A percentile compares a stretch with the other conserved stretches of the same genome.
Conservation (phyloP, 2,329 filamentous ascomycete species). For the Pestalotiopsis sp. region DNA sequence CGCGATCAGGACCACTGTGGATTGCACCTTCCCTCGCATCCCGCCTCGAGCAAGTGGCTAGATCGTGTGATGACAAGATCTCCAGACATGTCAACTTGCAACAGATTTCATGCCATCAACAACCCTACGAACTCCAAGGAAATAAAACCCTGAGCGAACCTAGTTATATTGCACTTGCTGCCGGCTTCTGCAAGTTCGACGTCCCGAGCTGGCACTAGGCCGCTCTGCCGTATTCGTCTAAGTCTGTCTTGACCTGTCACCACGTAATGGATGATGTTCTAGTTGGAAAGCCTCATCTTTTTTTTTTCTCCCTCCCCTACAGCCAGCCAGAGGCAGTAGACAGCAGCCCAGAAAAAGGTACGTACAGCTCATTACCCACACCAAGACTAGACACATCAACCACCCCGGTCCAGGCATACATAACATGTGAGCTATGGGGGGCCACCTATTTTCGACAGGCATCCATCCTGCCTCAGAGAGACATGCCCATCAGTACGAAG, state of each 20-base stretch:
- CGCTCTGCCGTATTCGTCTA: constrained; percentile 3
- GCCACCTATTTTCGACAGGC: constrained; percentile 4
- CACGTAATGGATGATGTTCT: constrained; percentile 2
- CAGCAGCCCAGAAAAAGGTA: neutral
- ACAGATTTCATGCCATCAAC: neutral
- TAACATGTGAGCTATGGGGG: neutral
- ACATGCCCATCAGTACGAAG: neutral
- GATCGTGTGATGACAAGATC: too few species aligned
- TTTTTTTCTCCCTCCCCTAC: neutral
- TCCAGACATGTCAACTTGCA: neutral
- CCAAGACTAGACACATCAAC: neutral
- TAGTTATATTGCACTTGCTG: constrained; percentile 3
- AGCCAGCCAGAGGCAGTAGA: neutral
- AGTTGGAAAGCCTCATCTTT: neutral
- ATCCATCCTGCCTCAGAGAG: constrained; percentile 4
- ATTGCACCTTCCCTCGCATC: too few species aligned
- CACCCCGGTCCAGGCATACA: neutral
- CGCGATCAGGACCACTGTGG: too few species aligned
- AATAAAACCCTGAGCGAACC: neutral
- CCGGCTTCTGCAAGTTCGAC: neutral
- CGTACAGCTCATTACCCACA: neutral
- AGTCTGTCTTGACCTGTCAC: neutral
- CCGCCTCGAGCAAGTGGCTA: too few species aligned
- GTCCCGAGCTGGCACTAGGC: neutral
- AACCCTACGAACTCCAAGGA: neutral